Percentiles rank a stretch among this genome's conserved stretches.
phyloP scores from a whole-genome alignment of 441 rosid genomes.

The Mallotus repandus region DNA sequence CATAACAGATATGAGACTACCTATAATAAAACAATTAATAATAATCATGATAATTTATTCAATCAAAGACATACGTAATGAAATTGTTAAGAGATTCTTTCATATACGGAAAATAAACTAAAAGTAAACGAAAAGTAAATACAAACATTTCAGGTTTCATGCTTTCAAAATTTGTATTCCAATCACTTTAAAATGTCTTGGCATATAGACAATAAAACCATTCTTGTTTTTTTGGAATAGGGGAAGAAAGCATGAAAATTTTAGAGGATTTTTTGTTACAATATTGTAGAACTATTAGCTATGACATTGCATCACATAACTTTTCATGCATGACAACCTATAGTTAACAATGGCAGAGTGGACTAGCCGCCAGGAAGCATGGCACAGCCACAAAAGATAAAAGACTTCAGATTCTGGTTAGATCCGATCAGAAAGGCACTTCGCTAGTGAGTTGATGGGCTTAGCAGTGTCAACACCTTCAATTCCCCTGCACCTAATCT shows the following conservation, averaged over 20 bases:
- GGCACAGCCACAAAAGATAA: not conserved
- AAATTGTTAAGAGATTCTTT: too few species aligned
- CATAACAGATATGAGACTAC: too few species aligned
- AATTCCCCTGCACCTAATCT: conserved; percentile 41
- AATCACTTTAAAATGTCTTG: too few species aligned
- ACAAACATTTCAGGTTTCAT: too few species aligned
- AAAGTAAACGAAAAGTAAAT: too few species aligned
- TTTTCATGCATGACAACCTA: not conserved
- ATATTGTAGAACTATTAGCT: not conserved
- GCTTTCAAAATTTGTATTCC: too few species aligned
- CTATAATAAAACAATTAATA: too few species aligned
- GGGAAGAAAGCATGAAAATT: not conserved
- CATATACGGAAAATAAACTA: too few species aligned
- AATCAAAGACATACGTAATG: too few species aligned
- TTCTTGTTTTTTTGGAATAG: too few species aligned
- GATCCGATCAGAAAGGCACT: conserved; percentile 64
- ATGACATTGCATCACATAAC: not conserved
- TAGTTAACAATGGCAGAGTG: conserved; percentile 65
- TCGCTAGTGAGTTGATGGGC: conserved; percentile 59
- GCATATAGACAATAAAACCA: not conserved
- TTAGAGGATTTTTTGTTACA: not conserved
- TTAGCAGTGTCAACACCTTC: conserved; percentile 42
- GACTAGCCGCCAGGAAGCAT: conserved; percentile 49
- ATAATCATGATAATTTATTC: too few species aligned
- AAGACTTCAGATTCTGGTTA: conserved; percentile 32